Base-by-base conservation (phyloP, 768 basidiomycete genomes). In the Exsudoporus frostii region DNA sequence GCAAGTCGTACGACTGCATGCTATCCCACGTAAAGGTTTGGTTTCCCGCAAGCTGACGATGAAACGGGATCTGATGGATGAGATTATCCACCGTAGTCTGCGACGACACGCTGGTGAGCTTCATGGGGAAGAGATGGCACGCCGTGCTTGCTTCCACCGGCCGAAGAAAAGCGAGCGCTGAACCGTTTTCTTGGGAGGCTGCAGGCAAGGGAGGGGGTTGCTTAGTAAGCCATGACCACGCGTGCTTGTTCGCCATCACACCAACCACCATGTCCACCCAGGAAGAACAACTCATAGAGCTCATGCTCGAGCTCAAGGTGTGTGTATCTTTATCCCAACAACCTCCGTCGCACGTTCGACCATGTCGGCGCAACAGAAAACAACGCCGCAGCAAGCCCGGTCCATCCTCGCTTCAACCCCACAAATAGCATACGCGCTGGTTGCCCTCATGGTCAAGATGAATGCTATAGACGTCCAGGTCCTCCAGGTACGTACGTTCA, bases 391-490 rank as follows among this genome's bases (percentile, higher is more conserved):
- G 24, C 83, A 86, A 27, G 88, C 87, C 2, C 76, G 80, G 19
- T 74, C 76, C 30, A 87, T 91, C 60, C 74, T 91, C 39, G 85
- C 86, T 58, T 75, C 77, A 15, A 86, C 88, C 55, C 88, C 88
- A 0, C 83, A 84, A 48, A 88, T 91, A 51, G 83, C 88, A 0
- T 90, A 88, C 67, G 86, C 85, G 2, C 73, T 91, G 0, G 86
- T 91, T 53, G 78, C 79, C 0, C 79, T 90, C 34, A 88, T 90
- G 87, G 87, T 89, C 20, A 82, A 81, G 51, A 82, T 90, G 72
- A 83, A 85, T 51, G 86, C 85, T 0, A 76, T 90, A 34, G 82
- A 89, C 45, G 75, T 87, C 44, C 84, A 89, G 41, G 86, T 89
- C 7, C 82, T 90, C 58, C 86, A 89, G 75, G 88, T 88, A 54